Base-by-base conservation (phyloP, 345 rosid genomes). In the Iberis pinnata region DNA sequence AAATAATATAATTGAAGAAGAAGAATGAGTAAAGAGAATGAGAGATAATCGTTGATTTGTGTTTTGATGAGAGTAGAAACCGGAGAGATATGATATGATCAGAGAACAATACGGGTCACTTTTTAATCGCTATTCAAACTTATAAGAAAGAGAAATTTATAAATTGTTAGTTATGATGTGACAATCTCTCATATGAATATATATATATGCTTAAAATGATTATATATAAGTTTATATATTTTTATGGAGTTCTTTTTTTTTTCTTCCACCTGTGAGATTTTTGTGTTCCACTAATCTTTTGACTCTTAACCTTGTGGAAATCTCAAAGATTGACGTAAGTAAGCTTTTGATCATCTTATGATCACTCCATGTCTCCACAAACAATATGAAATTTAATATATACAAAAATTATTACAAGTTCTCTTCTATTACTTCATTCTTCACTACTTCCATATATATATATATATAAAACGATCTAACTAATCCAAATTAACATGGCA, bases 21-120 rank as follows among this genome's bases (percentile, higher is more conserved):
- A 53, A 60, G 73, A 67, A 55, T 65, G 67, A 58, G 65, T 66
- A 68, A 37, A 54, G 68, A 43, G 68, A 50, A 61, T 40, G 67
- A 53, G 66, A 60, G 66, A 69, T 69, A 53, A 55, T 45, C 56
- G 64, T 40, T 61, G 50, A 46, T 67, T 60, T 45, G 48, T 53
- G 67, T 51, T 63, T 52, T 44, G 62, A 51, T 41, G 61, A 77
- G 80, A 72, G 71, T 65, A 37, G 56, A 68, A 72, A 73, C 14
- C 69, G 74, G 77, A 80, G 59, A 67, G n/a, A n/a, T n/a, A 63
- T 57, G 74, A 75, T 73, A 63, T 57, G 75, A 75, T 73, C 75
- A 72, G 70, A 59, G 38, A 65, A 64, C 64, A n/a, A n/a, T 66
- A 49, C 75, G 80, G 76, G 77, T 68, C 70, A 59, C 74, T 49